Evolutionary conservation across 345 rosid species (phyloP).

Genomic region (Citrus inodora): DNA sequence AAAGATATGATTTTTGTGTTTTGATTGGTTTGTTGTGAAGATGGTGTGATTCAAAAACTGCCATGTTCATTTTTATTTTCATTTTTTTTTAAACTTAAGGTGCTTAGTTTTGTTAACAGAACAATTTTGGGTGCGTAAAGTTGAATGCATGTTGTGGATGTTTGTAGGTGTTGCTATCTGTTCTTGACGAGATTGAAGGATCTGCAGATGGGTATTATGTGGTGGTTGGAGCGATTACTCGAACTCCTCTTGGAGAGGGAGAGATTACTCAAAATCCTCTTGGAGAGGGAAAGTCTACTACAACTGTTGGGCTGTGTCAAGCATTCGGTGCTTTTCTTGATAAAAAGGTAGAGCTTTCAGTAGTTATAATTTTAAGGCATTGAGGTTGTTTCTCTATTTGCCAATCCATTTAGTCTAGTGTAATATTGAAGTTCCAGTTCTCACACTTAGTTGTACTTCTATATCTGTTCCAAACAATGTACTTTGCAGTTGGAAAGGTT

Average conservation of each 20-base stretch:
- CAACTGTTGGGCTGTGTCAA: constrained; percentile 95
- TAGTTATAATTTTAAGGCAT: not conserved
- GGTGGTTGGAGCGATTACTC: constrained; percentile 97
- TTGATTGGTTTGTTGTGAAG: not conserved
- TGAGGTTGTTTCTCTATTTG: not conserved
- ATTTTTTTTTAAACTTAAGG: not conserved
- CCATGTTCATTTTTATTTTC: not conserved
- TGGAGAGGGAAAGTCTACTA: constrained; percentile 92
- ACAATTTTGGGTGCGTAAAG: not conserved
- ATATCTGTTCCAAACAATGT: not conserved
- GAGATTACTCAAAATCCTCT: too few species aligned
- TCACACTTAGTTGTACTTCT: too few species aligned
- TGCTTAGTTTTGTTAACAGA: not conserved
- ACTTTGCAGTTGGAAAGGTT: not conserved
- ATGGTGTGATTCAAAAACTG: not conserved
- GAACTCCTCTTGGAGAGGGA: constrained; percentile 69
- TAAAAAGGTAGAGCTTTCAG: constrained; percentile 58
- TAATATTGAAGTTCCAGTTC: too few species aligned
- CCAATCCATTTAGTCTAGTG: not conserved
- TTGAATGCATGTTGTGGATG: not conserved
- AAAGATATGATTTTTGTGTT: not conserved
- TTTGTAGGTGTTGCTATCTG: constrained; percentile 71
- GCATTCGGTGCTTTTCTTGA: constrained; percentile 91
- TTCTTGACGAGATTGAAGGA: constrained; percentile 69
- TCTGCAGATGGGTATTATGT: constrained; percentile 79